Evolutionary conservation across 495 filamentous ascomycete species (phyloP), one percentile per base, ranked within the genome.

Genomic region (Aspergillus funiculosus): DNA sequence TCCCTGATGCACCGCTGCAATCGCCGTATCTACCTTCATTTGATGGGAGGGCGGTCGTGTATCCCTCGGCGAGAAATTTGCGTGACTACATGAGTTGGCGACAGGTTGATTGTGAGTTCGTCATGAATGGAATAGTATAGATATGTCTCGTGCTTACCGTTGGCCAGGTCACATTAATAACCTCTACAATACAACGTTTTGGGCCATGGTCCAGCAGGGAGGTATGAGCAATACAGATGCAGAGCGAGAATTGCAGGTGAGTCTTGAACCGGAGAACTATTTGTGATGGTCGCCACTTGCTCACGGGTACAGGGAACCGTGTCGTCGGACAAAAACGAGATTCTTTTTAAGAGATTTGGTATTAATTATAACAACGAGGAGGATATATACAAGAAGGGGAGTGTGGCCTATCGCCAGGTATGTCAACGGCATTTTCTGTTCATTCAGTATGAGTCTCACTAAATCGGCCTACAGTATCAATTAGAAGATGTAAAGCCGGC

Each of bases 331-430:
- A 98, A 98, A 70, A 92, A 98, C 46, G 92, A 98, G 66, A 90
- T 98, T 22, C 74, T 98, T 2, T 98, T 92, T 62, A 86, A 83
- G 7, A 75, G 76, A 24, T 96, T 95, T 61, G 76, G 79, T 2
- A 91, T 96, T 53, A 98, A 98, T 59, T 98, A 98, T 68, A 97
- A 97, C 65, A 89, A 95, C 53, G 92, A 97, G 62, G 78, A 79
- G 0, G 89, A 94, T 35, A 88, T 92, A 3, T 95, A 81, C 61
- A 92, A 83, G 66, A 98, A 96, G 62, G 92, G 92, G 6, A 96
- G 86, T 45, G 83, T 95, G 1, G 57, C 95, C 6, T 92, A 86
- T 57, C 79, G 92, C 48, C 84, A 90, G 66, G 87, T 91, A 67
- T 50, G 22, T 29, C 0, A 26, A 0, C 19, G 0, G n/a, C n/a